phyloP scores from a whole-genome alignment of 768 basidiomycete genomes.

The Termitomyces sp. region DNA sequence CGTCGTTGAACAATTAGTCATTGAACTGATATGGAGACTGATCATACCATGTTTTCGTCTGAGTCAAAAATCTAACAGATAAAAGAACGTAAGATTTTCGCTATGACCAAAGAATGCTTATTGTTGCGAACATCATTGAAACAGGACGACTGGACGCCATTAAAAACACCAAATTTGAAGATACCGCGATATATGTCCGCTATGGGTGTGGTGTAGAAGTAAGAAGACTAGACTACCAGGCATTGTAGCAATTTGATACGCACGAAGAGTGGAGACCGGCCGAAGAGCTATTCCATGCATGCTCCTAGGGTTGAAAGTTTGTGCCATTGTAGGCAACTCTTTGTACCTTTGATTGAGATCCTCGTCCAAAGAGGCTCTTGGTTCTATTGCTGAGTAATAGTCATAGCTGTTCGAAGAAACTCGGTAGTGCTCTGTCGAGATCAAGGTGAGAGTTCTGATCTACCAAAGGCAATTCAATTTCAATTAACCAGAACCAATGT shows the following conservation, averaged over 20 bases:
- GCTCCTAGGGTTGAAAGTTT: slow-evolving; percentile 28
- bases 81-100: not conserved
- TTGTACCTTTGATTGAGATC: not conserved
- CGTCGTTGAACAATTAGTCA: not conserved
- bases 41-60: slow-evolving; percentile 61
- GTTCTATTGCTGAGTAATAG: not conserved
- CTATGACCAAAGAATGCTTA: not conserved
- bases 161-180: slow-evolving; percentile 90
- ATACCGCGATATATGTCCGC: slow-evolving; percentile 78
- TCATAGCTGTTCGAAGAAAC: not conserved
- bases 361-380: not conserved
- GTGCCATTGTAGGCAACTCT: not conserved
- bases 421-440: not conserved
- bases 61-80: slow-evolving; percentile 49
- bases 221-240: not conserved
- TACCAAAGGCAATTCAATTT: not conserved
- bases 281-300: slow-evolving; percentile 50
- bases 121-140: slow-evolving; percentile 60
- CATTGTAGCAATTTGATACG: slow-evolving; percentile 15
- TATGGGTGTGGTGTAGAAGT: slow-evolving; percentile 25
- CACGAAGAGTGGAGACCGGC: slow-evolving; percentile 73
- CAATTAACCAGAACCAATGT: not conserved
- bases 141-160: slow-evolving; percentile 84
- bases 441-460: not conserved
- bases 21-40: not conserved